Evolutionary conservation across 2,329 filamentous ascomycete species (phyloP), one percentile per base, ranked within the genome.

Genomic region (Sporothrix dimorphospora): DNA sequence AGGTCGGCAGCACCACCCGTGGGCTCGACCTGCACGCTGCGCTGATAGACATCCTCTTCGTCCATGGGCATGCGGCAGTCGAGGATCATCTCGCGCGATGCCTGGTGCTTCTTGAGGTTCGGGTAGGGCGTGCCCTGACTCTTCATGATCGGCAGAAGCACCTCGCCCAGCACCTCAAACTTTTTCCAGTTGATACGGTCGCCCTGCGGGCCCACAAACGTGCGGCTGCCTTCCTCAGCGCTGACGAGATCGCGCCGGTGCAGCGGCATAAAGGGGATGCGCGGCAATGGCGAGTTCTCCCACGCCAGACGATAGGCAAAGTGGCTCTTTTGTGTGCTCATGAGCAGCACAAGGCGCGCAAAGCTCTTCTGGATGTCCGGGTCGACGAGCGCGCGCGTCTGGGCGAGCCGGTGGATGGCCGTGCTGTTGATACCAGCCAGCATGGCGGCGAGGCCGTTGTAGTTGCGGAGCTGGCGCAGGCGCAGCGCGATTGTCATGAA

Each of bases 111-210:
- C 45, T 85, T 83, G 74, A 95, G 83, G 74, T 90, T 91, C 34
- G 89, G 88, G 77, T 98, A 98, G 5, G 94, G 90, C 66, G 90
- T 90, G 70, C 92, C 92, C 81, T 98, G 94, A 78, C 95, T 97
- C 81, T 91, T 92, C 87, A 98, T 97, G 71, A 99, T 90, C 1
- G 93, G 92, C 73, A 98, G 85, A 70, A 98, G 87, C 5, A 98
- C 92, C 77, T 98, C 95, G 7, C 94, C 94, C 81, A 98, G 90
- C 42, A 99, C 91, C 81, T 98, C 95, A 78, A 98, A 99, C 80
- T 99, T 99, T 81, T 92, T 94, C 96, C 96, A 99, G 80, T 98
- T 98, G 79, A 99, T 93, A 69, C 93, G 86, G 74, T 93, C 89
- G 75, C 86, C 89, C 73, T 89, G 86, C 1, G 88, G 86, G 8